These are phyloP conservation scores for Geotrichum bryndzae DNA, from an alignment of 1,139 yeast species.

Conservation along the genomic window DNA sequence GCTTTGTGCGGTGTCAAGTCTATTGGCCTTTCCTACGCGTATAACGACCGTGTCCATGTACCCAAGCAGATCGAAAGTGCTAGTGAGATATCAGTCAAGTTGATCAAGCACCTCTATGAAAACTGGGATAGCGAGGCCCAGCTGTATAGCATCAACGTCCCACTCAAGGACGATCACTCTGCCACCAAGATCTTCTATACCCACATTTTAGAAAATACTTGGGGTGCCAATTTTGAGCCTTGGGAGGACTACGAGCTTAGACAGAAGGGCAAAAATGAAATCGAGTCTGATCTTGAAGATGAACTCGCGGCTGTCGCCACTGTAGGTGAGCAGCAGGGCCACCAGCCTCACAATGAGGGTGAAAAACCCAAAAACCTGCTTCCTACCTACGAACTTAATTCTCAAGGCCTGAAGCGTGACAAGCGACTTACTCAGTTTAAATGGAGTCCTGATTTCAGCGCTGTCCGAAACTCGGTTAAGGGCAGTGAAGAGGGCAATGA, in stretches of 20 bases:
- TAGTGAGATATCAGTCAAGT: slow-evolving; percentile 56
- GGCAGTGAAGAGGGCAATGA: slow-evolving; percentile 46
- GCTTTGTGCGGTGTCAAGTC: slow-evolving; percentile 70
- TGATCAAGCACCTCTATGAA: slow-evolving; percentile 52
- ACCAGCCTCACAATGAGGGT: slow-evolving; percentile 5
- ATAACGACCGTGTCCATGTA: slow-evolving; percentile 50
- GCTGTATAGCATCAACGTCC: slow-evolving; percentile 78
- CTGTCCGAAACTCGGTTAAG: slow-evolving; percentile 57
- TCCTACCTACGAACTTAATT: slow-evolving; percentile 10
- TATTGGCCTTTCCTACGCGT: slow-evolving; percentile 80
- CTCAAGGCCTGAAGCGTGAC: slow-evolving; percentile 15
- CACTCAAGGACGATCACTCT: slow-evolving; percentile 51
- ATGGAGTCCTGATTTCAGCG: slow-evolving; percentile 81
- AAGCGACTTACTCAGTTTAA: slow-evolving; percentile 40
- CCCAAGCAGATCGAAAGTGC: slow-evolving; percentile 56
- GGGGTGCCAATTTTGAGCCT: slow-evolving; percentile 58
- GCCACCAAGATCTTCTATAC: slow-evolving; percentile 61
- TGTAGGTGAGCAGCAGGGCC: slow-evolving; percentile 6
- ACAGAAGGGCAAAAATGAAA: background rate
- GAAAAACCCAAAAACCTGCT: slow-evolving; percentile 13
- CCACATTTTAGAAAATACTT: slow-evolving; percentile 69
- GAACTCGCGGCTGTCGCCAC: slow-evolving; percentile 14
- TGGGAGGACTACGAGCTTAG: slow-evolving; percentile 18
- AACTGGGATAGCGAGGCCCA: slow-evolving; percentile 58
- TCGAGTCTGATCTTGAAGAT: slow-evolving; percentile 13